Evolutionary conservation across 2,329 filamentous ascomycete species (phyloP), one percentile per base, ranked within the genome.

Genomic region (Colletotrichum tanaceti): DNA sequence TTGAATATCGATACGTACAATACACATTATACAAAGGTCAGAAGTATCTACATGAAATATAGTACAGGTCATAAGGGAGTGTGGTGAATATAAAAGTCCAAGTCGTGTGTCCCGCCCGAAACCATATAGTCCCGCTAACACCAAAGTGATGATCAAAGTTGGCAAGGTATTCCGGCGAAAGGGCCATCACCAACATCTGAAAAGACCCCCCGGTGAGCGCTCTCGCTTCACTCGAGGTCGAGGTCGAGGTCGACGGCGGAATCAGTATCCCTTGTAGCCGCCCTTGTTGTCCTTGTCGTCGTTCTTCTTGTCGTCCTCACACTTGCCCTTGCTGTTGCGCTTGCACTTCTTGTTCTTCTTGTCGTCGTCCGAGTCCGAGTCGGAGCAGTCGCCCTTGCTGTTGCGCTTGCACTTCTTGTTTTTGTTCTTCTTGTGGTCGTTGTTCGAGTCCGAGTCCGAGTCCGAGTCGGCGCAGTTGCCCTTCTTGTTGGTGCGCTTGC

Each of bases 401-500:
- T 65, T 65, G 49, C 61, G 65, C 60, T 58, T 53, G 53, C 49
- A 63, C 38, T 68, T 18, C 43, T 68, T 46, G 43, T 65, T 61
- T 16, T 47, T 47, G 22, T 58, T 39, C 9, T 58, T 35, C 50
- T 62, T 44, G n/a, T 32, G 13, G 63, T 60, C 32, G 7, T 7
- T 10, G 32, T 35, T 9, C 9, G 41, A 20, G 63, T 60, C 32
- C 32, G 32, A 35, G 32, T 35, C 32, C 9, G 41, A 20, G 63
- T 60, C 44, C 11, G 50, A 55, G n/a, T 57, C 52, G 22, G 20
- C 28, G 52, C 65, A 63, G 39, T 58, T 32, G 38, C 65, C 65
- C 59, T 67, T 63, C 13, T 44, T 50, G 46, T 63, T 63, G 55
- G 44, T 65, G n/a, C 65, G 59, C 65, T 63, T 67, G 46, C 65